Evolutionary conservation across 768 basidiomycete species (phyloP), one percentile per base, ranked within the genome.

Genomic region (Podaxis sp.): DNA sequence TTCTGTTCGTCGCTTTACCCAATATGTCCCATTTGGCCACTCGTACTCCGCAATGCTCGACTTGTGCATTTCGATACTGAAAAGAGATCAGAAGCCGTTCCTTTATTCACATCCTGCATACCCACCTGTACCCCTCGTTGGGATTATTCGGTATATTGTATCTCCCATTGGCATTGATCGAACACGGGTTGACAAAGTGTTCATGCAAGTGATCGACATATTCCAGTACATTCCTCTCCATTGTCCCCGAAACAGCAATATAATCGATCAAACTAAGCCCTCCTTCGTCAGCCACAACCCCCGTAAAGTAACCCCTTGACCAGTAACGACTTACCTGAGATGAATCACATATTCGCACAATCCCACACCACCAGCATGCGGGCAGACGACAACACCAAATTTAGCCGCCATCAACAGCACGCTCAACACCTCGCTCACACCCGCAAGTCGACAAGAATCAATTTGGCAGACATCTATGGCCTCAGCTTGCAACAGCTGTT

Each of bases 401-500:
- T 88, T 91, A 65, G 92, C 89, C 8, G 93, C 87, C 93, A 96
- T 95, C 58, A 96, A 78, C 57, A 97, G 75, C 20, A 96, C 92
- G 49, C 87, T 87, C 44, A 97, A 78, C n/a, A 96, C 90, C 78
- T 96, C 95, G 70, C 89, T 95, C 33, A 98, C 94, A 55, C 96
- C 96, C 3, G 92, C 95, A 22, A 97, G 79, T 54, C 96, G 86
- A 76, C 96, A 97, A 22, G 93, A 92, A 76, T 98, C 96, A 69
- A 98, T 95, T 72, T 98, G 96, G 66, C 87, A 89, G 28, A 97
- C 96, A 69, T 99, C 96, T 71, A 99, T 94, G 3, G 96, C 95
- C 30, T 93, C 87, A 0, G 87, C 87, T 69, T 95, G 93, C 12
- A 98, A 81, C 6, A 97, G 80, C 73, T 96, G 96, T 77, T 96